Base-by-base conservation (phyloP, 169 alveolate species). In the Eimeria acervulina region DNA sequence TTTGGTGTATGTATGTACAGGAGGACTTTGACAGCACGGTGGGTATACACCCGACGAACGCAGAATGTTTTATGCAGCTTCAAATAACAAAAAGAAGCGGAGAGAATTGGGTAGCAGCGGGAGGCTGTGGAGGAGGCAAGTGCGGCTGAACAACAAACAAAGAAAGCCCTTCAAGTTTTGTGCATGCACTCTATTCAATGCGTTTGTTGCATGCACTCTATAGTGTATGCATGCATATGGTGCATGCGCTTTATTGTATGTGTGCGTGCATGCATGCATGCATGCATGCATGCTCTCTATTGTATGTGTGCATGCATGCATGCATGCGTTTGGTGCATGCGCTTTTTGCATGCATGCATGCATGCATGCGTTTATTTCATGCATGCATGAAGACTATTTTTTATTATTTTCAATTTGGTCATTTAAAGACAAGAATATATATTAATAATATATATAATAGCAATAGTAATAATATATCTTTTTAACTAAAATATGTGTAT, bases 1-100 rank as follows among this genome's bases (percentile, higher is more conserved):
- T 47, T 47, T 47, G 55, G 55, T 7, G 55, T 47, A 5, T 47
- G 55, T 12, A 12, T 2, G 59, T 33, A 33, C 91, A 97, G 95
- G 83, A 81, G 61, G 99, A 98, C 74, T 97, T 98, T 81, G 99
- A 99, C 89, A 98, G 97, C 85, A 96, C 97, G 93, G 97, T 99
- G 23, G 99, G 99, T 13, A 99, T 99, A 93, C 99, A n/a, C n/a
- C n/a, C n/a, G n/a, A n/a, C n/a, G n/a, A n/a, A n/a, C n/a, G n/a
- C n/a, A n/a, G n/a, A n/a, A n/a, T n/a, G n/a, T n/a, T n/a, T n/a
- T n/a, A n/a, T n/a, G n/a, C n/a, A n/a, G n/a, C n/a, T n/a, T n/a
- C n/a, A n/a, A n/a, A n/a, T n/a, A n/a, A n/a, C n/a, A n/a, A n/a
- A n/a, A n/a, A n/a, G n/a, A n/a, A n/a, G n/a, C n/a, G n/a, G n/a